A percentile compares a stretch with the other conserved stretches of the same genome.
Evolutionary conservation across 768 basidiomycete genomes (phyloP).

Genomic region (Porphyrellus cyaneotinctus): DNA sequence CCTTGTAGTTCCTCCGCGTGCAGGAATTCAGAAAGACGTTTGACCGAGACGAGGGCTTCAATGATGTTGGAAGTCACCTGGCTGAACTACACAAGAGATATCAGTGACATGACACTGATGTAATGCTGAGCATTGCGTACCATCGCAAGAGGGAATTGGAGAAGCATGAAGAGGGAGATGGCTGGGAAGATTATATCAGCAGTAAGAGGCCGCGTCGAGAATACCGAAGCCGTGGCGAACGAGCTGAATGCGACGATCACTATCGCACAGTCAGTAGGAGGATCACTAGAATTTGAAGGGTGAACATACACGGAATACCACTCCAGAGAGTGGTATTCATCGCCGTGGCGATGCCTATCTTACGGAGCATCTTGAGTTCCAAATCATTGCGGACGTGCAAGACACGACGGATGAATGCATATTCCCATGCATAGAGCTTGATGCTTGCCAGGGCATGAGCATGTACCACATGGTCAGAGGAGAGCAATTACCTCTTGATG

Average conservation of each 20-base stretch:
- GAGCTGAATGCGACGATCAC: constrained; percentile 81
- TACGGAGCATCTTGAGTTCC: constrained; percentile 76
- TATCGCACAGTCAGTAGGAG: constrained; percentile 12
- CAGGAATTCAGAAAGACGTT: constrained; percentile 74
- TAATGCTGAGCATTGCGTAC: constrained; percentile 33
- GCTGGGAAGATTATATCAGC: constrained; percentile 95
- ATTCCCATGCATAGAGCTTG: constrained; percentile 94
- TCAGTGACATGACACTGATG: background rate
- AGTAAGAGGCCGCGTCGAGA: constrained; percentile 67
- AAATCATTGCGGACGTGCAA: constrained; percentile 76
- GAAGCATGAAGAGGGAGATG: constrained; percentile 83
- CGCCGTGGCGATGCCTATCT: constrained; percentile 75
- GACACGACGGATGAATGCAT: constrained; percentile 78
- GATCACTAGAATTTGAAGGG: background rate
- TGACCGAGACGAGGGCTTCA: constrained; percentile 80
- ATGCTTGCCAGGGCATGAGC: constrained; percentile 48
- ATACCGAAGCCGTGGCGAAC: constrained; percentile 66
- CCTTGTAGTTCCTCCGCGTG: constrained; percentile 73
- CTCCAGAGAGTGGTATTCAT: constrained; percentile 61
- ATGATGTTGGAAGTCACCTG: constrained; percentile 78
- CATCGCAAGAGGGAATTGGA: constrained; percentile 85
- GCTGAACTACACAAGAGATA: constrained; percentile 44
- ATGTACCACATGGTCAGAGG: background rate
- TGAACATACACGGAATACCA: constrained; percentile 52
- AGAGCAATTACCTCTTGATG: constrained; percentile 62